A percentile compares a stretch with the other conserved stretches of the same genome.
phyloP scores from a whole-genome alignment of 2,329 filamentous ascomycete species.

The Xylariaceae sp. region DNA sequence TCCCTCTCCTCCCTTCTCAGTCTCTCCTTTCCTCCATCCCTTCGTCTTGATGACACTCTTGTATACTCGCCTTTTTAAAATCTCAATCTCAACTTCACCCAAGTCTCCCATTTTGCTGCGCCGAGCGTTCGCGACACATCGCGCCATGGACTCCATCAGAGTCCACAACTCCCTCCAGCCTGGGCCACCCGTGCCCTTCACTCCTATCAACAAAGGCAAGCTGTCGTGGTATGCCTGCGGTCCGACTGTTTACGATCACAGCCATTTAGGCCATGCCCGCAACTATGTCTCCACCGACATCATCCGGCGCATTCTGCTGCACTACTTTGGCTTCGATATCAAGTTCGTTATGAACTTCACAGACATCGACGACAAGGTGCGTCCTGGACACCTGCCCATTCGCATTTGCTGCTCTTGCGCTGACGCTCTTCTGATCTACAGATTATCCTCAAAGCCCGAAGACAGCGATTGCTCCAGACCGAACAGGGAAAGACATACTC shows the following conservation, averaged over 20 bases:
- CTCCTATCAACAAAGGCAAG: conserved; percentile 66
- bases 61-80: conserved; percentile 15
- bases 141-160: conserved; percentile 56
- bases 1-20: neutral
- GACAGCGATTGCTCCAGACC: conserved; percentile 77
- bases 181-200: conserved; percentile 68
- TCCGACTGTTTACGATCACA: conserved; percentile 75
- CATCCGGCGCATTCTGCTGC: conserved; percentile 72
- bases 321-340: conserved; percentile 80
- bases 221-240: conserved; percentile 88
- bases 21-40: neutral
- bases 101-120: conserved; percentile 23
- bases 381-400: conserved; percentile 38
- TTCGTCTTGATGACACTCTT: conserved; percentile 14
- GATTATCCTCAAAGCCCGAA: conserved; percentile 62
- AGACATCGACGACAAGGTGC: conserved; percentile 72
- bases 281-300: conserved; percentile 93
- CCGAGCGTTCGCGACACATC: conserved; percentile 33
- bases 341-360: conserved; percentile 93
- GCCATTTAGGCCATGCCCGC: conserved; percentile 74
- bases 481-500: conserved; percentile 65
- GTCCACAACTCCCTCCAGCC: conserved; percentile 77
- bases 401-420: no score
- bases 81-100: conserved; percentile 27
- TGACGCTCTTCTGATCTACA: conserved; percentile 45